These are phyloP conservation scores for Entamoeba moshkovskii DNA, from an alignment of 208 protist species.

Conservation along the genomic window DNA sequence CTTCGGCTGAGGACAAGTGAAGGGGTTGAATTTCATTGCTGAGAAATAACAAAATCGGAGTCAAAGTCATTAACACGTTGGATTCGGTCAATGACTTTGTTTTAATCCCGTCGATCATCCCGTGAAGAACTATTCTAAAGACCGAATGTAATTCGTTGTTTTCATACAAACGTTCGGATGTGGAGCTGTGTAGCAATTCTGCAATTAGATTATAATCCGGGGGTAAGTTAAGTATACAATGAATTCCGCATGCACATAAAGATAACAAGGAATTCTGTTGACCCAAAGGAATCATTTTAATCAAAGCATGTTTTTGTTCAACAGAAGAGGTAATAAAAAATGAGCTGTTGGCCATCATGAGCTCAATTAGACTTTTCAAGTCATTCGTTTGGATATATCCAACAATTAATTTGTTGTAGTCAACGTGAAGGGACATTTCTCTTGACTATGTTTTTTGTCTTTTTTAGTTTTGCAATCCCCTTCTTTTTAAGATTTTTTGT, in stretches of 20 bases:
- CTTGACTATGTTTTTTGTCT: not conserved
- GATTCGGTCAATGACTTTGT: not conserved
- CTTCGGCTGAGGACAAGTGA: not conserved
- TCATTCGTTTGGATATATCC: not conserved
- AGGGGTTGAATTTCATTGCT: not conserved
- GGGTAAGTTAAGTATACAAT: not conserved
- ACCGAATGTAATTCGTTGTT: not conserved
- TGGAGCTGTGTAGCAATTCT: not conserved
- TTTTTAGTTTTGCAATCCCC: too few relatives aligned
- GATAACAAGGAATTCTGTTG: not conserved
- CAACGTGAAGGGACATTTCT: not conserved
- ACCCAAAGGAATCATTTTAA: not conserved
- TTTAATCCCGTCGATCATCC: not conserved
- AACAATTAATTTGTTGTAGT: not conserved
- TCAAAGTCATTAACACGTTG: not conserved
- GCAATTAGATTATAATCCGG: not conserved
- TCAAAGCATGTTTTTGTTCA: not conserved
- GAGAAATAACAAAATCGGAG: not conserved
- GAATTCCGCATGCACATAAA: not conserved
- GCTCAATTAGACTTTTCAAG: not conserved
- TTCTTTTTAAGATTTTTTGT: too few relatives aligned
- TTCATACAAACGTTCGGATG: not conserved
- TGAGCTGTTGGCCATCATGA: not conserved
- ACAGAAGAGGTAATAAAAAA: not conserved
- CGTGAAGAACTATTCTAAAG: not conserved